Conservation (phyloP, 495 filamentous ascomycete genomes). For the Rhypophila decipiens region DNA sequence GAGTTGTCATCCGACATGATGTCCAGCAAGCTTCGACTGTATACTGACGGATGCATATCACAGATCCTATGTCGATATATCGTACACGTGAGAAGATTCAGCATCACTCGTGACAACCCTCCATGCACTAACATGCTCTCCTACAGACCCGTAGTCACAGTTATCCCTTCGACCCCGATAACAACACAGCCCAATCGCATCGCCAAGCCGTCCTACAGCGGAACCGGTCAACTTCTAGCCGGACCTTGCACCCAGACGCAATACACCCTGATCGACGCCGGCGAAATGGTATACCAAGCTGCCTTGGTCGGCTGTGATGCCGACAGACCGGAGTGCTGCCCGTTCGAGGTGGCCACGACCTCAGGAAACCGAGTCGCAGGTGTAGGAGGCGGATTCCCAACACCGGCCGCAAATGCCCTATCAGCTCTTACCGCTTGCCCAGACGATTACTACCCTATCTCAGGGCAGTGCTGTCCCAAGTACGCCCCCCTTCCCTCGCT, state of each 20-base stretch:
- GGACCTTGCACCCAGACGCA: constrained; percentile 11
- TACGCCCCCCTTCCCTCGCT: background rate
- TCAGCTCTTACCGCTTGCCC: constrained; percentile 12
- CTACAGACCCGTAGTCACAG: constrained; percentile 8
- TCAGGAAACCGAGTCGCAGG: constrained; percentile 4
- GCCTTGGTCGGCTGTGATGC: constrained; percentile 18
- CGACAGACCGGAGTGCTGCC: constrained; percentile 18
- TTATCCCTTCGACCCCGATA: constrained; percentile 7
- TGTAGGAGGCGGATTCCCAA: constrained; percentile 12
- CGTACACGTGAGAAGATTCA: constrained; percentile 6
- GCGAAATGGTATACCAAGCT: constrained; percentile 15
- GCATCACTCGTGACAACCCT: too few relatives aligned
- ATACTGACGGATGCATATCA: background rate
- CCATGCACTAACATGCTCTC: too few relatives aligned
- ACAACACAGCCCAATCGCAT: background rate
- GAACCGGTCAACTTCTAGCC: constrained; percentile 9
- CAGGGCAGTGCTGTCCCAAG: constrained; percentile 21
- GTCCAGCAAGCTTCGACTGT: background rate
- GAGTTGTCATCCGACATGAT: background rate
- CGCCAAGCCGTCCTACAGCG: constrained; percentile 5
- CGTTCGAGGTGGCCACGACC: constrained; percentile 12
- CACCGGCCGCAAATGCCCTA: constrained; percentile 6
- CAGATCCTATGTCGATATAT: constrained; percentile 10
- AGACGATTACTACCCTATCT: constrained; percentile 21
- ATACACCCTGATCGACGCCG: constrained; percentile 17